These are phyloP conservation scores for Colletotrichum tamarilloi DNA, from an alignment of 2,329 filamentous ascomycete species.

Conservation along the genomic window DNA sequence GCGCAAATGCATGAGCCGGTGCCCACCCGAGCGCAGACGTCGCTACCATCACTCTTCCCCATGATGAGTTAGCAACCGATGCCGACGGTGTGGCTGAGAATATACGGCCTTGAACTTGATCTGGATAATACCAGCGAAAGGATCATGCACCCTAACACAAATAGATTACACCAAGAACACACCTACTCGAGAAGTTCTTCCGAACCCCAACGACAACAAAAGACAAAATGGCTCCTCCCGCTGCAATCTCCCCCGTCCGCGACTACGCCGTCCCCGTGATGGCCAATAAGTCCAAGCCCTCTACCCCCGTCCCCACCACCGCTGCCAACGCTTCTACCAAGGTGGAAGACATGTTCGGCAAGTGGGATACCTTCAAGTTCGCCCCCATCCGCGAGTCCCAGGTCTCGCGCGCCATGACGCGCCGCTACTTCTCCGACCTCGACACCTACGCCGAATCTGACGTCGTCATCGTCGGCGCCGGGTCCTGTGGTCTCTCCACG, in stretches of 20 bases:
- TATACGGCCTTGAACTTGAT: slow-evolving; percentile 95
- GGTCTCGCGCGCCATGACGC: slow-evolving; percentile 92
- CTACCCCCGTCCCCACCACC: slow-evolving; percentile 56
- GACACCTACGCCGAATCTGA: slow-evolving; percentile 92
- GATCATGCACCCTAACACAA: slow-evolving; percentile 77
- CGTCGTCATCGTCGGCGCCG: slow-evolving; percentile 92
- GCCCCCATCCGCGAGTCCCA: slow-evolving; percentile 90
- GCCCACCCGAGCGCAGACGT: slow-evolving; percentile 47
- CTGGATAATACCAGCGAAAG: slow-evolving; percentile 99
- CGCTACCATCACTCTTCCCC: slow-evolving; percentile 23
- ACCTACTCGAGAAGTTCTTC: background rate
- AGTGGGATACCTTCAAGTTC: slow-evolving; percentile 87
- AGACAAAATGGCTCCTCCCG: slow-evolving; percentile 80
- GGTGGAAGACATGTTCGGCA: slow-evolving; percentile 66
- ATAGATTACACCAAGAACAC: slow-evolving; percentile 1
- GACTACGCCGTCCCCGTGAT: slow-evolving; percentile 51
- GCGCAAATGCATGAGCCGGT: slow-evolving; percentile 71
- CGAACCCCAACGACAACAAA: background rate
- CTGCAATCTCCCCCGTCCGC: slow-evolving; percentile 69
- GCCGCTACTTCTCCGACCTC: slow-evolving; percentile 91
- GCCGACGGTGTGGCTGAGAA: slow-evolving; percentile 70
- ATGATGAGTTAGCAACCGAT: slow-evolving; percentile 41
- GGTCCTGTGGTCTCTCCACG: slow-evolving; percentile 86
- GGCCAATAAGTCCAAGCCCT: slow-evolving; percentile 41
- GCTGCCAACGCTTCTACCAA: background rate